Evolutionary conservation across 2,329 filamentous ascomycete species (phyloP).

Genomic region (Pseudocercospora cruenta): DNA sequence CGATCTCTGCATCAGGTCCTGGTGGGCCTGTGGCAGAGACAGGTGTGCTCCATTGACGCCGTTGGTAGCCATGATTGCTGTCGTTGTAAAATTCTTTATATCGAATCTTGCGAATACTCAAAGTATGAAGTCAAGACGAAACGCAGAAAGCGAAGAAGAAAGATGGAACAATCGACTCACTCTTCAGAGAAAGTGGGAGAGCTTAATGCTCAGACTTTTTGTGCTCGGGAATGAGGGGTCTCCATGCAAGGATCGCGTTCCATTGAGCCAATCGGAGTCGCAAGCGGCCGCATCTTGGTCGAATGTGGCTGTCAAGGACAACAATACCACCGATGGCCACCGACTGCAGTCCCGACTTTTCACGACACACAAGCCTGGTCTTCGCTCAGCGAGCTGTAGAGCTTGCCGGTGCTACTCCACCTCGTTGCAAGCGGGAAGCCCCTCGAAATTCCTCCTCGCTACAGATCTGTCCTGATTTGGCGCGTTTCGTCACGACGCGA

Average conservation of each 20-base stretch:
- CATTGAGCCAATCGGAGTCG: not conserved
- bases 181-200: not conserved
- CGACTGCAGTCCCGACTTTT: not conserved
- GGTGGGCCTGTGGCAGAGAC: slow-evolving; percentile 68
- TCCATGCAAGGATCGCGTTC: not conserved
- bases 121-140: not conserved
- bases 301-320: not conserved
- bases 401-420: not conserved
- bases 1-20: slow-evolving; percentile 90
- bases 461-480: not conserved
- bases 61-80: slow-evolving; percentile 33
- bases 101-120: not conserved
- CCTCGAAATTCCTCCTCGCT: not conserved
- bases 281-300: not conserved
- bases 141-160: not conserved
- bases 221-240: not conserved
- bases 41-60: slow-evolving; percentile 38
- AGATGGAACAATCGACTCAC: not conserved
- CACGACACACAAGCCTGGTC: not conserved
- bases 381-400: not conserved
- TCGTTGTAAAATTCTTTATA: not conserved
- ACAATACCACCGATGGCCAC: not conserved
- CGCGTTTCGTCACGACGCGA: not conserved
- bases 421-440: not conserved
- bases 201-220: not conserved